Conservation (phyloP, 2,329 filamentous ascomycete species). For the Graphiopsis chlorocephala region DNA sequence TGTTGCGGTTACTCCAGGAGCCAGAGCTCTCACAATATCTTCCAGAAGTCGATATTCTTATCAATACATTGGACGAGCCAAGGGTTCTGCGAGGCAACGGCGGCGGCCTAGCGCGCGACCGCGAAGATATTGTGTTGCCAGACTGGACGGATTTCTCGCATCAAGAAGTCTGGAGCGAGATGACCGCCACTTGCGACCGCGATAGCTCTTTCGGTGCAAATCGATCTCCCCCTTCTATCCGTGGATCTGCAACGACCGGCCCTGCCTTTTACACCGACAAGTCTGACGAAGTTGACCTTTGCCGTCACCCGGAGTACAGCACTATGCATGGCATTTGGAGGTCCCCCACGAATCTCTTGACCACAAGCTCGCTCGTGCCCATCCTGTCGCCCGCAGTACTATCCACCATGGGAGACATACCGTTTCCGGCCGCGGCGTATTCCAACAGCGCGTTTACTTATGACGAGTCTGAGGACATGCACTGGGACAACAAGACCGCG, state of each 20-base stretch:
- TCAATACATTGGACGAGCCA: slow-evolving; percentile 52
- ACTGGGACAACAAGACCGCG: slow-evolving; percentile 51
- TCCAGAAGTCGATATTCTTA: slow-evolving; percentile 43
- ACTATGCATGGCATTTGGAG: slow-evolving; percentile 47
- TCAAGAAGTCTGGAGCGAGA: not conserved
- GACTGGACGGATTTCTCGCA: not conserved
- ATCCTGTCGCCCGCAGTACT: slow-evolving; percentile 47
- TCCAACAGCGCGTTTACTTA: slow-evolving; percentile 45
- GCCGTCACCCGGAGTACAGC: slow-evolving; percentile 45
- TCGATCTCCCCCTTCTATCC: too few species aligned
- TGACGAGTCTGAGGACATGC: slow-evolving; percentile 39
- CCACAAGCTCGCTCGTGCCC: slow-evolving; percentile 44
- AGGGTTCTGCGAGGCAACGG: slow-evolving; percentile 33
- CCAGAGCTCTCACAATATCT: slow-evolving; percentile 21
- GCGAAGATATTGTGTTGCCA: not conserved
- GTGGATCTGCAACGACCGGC: too few species aligned
- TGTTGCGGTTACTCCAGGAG: not conserved
- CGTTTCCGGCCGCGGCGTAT: slow-evolving; percentile 51
- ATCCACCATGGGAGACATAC: slow-evolving; percentile 49
- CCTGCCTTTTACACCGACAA: not conserved
- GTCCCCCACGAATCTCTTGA: slow-evolving; percentile 42
- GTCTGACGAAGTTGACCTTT: slow-evolving; percentile 37
- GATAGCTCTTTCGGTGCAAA: not conserved
- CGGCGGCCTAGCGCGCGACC: too few species aligned
- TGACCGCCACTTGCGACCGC: not conserved